These are phyloP conservation scores for Margaritispora aquatica DNA, from an alignment of 495 filamentous ascomycete genomes.

Conservation along the genomic window DNA sequence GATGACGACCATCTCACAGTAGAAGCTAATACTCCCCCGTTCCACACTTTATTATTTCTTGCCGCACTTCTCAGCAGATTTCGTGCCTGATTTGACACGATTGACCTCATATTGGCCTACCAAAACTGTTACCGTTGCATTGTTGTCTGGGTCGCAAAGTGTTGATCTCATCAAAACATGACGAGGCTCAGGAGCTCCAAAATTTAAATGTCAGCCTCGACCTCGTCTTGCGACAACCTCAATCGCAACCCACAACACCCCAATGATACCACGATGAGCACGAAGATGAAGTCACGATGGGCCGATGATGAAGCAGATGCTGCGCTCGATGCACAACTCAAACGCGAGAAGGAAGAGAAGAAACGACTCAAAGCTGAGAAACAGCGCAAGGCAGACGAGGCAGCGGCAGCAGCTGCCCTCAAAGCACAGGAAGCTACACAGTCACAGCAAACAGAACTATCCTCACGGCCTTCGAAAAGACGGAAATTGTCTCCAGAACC, in stretches of 20 bases:
- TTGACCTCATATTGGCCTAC: constrained; percentile 20
- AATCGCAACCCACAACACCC: constrained; percentile 8
- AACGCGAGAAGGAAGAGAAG: constrained; percentile 86
- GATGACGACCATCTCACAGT: constrained; percentile 20
- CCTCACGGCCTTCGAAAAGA: constrained; percentile 47
- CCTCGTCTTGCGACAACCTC: constrained; percentile 6
- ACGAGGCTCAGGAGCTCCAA: background rate
- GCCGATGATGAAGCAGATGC: constrained; percentile 73
- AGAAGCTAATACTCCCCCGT: constrained; percentile 1
- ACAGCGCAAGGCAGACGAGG: constrained; percentile 61
- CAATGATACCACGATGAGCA: constrained; percentile 46
- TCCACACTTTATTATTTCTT: constrained; percentile 5
- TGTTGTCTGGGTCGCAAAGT: background rate
- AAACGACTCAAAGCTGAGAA: constrained; percentile 80
- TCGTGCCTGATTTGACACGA: constrained; percentile 13
- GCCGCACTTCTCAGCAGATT: constrained; percentile 14
- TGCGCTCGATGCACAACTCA: constrained; percentile 62
- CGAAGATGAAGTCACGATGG: constrained; percentile 74
- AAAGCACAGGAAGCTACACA: constrained; percentile 30
- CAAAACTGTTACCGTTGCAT: constrained; percentile 12
- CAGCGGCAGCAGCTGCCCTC: constrained; percentile 16
- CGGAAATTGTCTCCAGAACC: constrained; percentile 34
- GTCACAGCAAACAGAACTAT: constrained; percentile 24
- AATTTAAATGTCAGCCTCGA: constrained; percentile 1
- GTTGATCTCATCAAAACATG: background rate